Conservation (phyloP, 2,329 filamentous ascomycete genomes). For the Cladosporium oxysporum region DNA sequence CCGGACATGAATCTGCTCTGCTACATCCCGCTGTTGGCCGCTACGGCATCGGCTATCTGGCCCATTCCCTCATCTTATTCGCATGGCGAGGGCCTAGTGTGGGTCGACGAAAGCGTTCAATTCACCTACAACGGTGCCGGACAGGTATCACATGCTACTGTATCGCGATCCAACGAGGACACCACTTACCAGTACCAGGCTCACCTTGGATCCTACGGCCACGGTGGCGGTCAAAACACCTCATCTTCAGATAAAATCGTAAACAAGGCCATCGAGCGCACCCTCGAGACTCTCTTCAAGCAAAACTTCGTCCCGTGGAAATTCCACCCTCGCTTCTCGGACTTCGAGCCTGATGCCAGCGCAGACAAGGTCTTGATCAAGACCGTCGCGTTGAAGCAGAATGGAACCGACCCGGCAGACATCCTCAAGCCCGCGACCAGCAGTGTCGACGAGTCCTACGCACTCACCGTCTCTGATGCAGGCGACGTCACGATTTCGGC, state of each 20-base stretch:
- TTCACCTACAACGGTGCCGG: constrained; percentile 40
- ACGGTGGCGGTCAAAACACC: not conserved
- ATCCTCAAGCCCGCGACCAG: constrained; percentile 64
- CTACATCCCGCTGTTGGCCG: not conserved
- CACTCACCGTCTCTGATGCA: constrained; percentile 58
- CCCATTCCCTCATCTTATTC: constrained; percentile 43
- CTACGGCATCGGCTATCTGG: constrained; percentile 44
- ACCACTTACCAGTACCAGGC: constrained; percentile 15
- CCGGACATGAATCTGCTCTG: constrained; percentile 11
- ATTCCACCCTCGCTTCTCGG: constrained; percentile 63
- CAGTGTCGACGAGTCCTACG: constrained; percentile 75
- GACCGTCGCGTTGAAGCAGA: constrained; percentile 64
- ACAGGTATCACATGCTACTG: constrained; percentile 18
- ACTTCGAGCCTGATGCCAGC: constrained; percentile 62
- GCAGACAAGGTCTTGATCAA: constrained; percentile 52
- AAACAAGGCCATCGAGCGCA: constrained; percentile 52
- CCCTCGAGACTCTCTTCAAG: constrained; percentile 65
- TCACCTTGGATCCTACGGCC: constrained; percentile 3
- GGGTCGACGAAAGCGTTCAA: constrained; percentile 41
- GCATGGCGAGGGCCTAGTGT: constrained; percentile 43
- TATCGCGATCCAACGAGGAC: not conserved
- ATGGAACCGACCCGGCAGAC: constrained; percentile 52
- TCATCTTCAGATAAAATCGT: constrained; percentile 37
- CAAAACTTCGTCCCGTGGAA: constrained; percentile 77
- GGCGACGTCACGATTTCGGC: constrained; percentile 66